Evolutionary conservation across 2,329 filamentous ascomycete species (phyloP), one percentile per base, ranked within the genome.

Genomic region (Didymella exigua): DNA sequence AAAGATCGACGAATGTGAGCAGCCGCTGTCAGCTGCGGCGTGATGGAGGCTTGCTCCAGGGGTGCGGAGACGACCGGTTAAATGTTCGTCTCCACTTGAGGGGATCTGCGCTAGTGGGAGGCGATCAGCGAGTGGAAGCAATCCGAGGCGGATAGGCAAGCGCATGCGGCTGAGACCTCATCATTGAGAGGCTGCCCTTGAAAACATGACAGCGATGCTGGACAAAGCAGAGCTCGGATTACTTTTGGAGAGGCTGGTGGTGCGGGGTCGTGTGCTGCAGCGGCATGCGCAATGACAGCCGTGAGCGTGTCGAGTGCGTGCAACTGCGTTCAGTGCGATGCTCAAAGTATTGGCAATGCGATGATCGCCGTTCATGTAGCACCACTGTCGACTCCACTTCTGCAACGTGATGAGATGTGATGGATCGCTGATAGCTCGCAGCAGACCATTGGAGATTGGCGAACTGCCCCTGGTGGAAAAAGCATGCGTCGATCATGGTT

Each of bases 401-500:
- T 55, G 52, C 52, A 47, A 42, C 29, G 52, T 55, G 52, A 55
- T 26, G 34, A 55, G 52, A 55, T 55, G 52, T 55, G 52, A 55
- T 36, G 30, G 43, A 47, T 44, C 46, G 42, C 26, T 50, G 46
- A 49, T 40, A 49, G 46, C 45, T 49, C 34, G 52, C 52, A 46
- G 52, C 46, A 24, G 46, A 50, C 42, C 52, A 55, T 55, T 55
- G 46, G 52, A 50, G 52, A 55, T 55, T 47, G 52, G 52, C 52
- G 47, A 55, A 55, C 33, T 19, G 29, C 33, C 52, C 52, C 46
- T 41, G 52, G 52, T 44, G 24, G 34, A 41, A 55, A 55, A 55
- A 55, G 52, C 52, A 55, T 55, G 52, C 36, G 52, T 50, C 52
- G 52, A 55, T 55, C 52, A 55, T 55, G 41, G 33, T 55, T 46